phyloP scores from a whole-genome alignment of 495 filamentous ascomycete genomes.

The Aspergillus cristatus region DNA sequence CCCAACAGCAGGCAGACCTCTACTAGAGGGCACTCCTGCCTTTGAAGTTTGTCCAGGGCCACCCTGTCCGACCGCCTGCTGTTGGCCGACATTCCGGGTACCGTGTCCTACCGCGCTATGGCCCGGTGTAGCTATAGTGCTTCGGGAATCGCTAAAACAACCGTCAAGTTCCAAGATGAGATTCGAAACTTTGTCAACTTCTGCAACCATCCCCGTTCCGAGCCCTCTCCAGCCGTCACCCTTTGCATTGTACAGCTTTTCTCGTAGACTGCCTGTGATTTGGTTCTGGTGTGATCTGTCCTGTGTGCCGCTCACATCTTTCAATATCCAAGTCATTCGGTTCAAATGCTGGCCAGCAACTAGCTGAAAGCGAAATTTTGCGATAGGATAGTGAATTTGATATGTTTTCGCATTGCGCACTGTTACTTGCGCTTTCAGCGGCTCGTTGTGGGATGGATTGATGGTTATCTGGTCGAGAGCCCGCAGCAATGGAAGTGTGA shows the following conservation, averaged over 20 bases:
- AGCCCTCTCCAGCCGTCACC: constrained; percentile 43
- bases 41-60: not conserved
- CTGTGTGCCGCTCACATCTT: constrained; percentile 18
- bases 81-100: too few species aligned
- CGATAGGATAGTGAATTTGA: constrained; percentile 32
- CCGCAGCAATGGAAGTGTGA: constrained; percentile 60
- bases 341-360: constrained; percentile 19
- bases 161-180: constrained; percentile 28
- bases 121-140: too few species aligned
- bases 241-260: constrained; percentile 31
- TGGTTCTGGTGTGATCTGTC: constrained; percentile 8
- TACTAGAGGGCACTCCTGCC: not conserved
- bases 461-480: constrained; percentile 44
- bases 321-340: constrained; percentile 33
- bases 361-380: constrained; percentile 30
- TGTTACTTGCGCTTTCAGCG: constrained; percentile 25
- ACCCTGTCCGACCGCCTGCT: too few species aligned
- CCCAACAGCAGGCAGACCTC: not conserved
- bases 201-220: constrained; percentile 33
- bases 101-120: too few species aligned
- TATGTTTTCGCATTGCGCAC: constrained; percentile 35
- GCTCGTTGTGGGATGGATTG: constrained; percentile 14
- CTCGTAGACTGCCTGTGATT: constrained; percentile 13
- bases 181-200: constrained; percentile 29
- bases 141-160: constrained; percentile 10